Percentiles rank a stretch among this genome's conserved stretches.
These are phyloP conservation scores for Potentilla sterilis DNA, from an alignment of 306 rosid genomes.

Conservation along the genomic window DNA sequence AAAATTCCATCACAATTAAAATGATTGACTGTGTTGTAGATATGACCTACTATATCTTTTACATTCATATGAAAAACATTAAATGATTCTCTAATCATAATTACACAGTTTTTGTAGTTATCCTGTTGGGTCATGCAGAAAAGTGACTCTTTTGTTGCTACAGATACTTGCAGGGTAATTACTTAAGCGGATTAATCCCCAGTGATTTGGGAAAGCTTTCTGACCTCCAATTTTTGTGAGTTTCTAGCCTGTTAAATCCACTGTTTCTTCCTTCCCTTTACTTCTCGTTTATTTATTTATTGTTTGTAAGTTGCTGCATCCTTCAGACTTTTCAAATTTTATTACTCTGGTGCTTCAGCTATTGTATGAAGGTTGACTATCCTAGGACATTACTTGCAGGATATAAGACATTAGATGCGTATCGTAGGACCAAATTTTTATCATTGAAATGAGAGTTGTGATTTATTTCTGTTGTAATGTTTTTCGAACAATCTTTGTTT, in stretches of 20 bases:
- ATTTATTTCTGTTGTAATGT: background rate
- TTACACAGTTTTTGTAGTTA: background rate
- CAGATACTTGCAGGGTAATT: slow-evolving; percentile 97
- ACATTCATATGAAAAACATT: background rate
- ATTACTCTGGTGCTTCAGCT: background rate
- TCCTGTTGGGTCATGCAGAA: slow-evolving; percentile 18
- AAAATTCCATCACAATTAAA: background rate
- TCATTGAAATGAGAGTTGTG: background rate
- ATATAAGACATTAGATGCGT: background rate
- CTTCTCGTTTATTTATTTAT: background rate
- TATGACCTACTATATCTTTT: background rate
- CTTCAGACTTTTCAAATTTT: background rate
- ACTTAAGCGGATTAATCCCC: slow-evolving; percentile 83
- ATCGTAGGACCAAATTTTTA: background rate
- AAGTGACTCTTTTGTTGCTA: slow-evolving; percentile 28
- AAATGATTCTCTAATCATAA: background rate
- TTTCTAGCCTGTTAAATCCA: slow-evolving; percentile 24
- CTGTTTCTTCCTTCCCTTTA: slow-evolving; percentile 5
- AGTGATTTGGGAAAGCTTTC: slow-evolving; percentile 79
- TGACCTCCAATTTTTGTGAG: slow-evolving; percentile 73
- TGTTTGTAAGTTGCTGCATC: background rate
- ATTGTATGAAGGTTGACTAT: background rate
- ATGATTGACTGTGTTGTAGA: background rate
- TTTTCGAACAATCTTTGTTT: background rate
- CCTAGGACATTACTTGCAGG: background rate